Evolutionary conservation across 148 eudicot species (phyloP).

Genomic region (Dianthus caryophyllus): DNA sequence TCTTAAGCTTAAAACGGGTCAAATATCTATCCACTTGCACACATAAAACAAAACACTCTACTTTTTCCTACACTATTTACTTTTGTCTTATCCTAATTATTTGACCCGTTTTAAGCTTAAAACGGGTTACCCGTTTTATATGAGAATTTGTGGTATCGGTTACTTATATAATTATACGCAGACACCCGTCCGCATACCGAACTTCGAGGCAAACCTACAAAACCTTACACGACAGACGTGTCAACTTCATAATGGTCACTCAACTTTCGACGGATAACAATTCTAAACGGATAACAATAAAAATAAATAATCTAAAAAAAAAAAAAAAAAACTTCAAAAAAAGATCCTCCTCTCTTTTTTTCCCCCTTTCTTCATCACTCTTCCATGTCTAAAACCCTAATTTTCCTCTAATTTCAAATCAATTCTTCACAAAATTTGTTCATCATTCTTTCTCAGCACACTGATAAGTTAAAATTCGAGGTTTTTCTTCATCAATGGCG

Average conservation of each 20-base stretch:
- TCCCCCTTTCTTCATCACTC: background rate
- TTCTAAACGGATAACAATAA: no score
- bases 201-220: background rate
- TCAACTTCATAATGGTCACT: slow-evolving; percentile 3
- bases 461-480: background rate
- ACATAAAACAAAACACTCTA: no score
- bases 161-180: no score
- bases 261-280: background rate
- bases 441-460: background rate
- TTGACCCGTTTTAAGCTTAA: no score
- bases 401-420: background rate
- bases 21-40: no score
- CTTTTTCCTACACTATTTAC: no score
- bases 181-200: no score
- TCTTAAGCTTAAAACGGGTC: no score
- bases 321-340: background rate
- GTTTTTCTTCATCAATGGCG: slow-evolving; percentile 36
- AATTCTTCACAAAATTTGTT: background rate
- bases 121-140: no score
- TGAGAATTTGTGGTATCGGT: no score
- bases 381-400: background rate
- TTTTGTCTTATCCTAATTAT: no score
- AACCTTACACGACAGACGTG: background rate
- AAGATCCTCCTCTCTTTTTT: slow-evolving; percentile 7
- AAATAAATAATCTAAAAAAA: no score